A percentile compares a stretch with the other conserved stretches of the same genome.
phyloP scores from a whole-genome alignment of 306 rosid species.

The Acmispon strigosus region DNA sequence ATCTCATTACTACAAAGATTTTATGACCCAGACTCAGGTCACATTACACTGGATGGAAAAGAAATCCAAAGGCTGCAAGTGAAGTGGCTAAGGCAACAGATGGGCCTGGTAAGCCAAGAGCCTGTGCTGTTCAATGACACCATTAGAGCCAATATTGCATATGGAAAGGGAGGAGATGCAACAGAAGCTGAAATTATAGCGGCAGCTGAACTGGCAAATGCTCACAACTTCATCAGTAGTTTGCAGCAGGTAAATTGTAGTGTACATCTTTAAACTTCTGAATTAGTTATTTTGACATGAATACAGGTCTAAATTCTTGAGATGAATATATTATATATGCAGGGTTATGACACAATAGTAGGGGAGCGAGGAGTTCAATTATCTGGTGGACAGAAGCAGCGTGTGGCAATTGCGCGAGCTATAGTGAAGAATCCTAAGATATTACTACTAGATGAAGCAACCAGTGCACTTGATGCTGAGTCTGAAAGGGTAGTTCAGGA shows the following conservation, averaged over 20 bases:
- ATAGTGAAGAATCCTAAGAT: slow-evolving; percentile 56
- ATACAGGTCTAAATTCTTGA: neutral
- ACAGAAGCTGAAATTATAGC: slow-evolving; percentile 58
- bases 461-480: slow-evolving; percentile 78
- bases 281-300: neutral
- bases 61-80: slow-evolving; percentile 43
- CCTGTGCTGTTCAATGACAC: slow-evolving; percentile 55
- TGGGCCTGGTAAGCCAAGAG: slow-evolving; percentile 72
- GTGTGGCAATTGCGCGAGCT: slow-evolving; percentile 67
- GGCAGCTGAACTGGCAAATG: slow-evolving; percentile 59
- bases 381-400: slow-evolving; percentile 63
- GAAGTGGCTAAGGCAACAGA: slow-evolving; percentile 61
- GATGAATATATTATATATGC: slow-evolving; percentile 5
- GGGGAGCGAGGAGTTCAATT: slow-evolving; percentile 57
- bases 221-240: slow-evolving; percentile 57
- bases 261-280: neutral
- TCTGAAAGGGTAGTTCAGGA: slow-evolving; percentile 69
- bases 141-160: slow-evolving; percentile 53
- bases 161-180: slow-evolving; percentile 57
- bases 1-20: slow-evolving; percentile 54
- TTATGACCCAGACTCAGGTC: slow-evolving; percentile 62
- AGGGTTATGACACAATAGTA: slow-evolving; percentile 54
- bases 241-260: slow-evolving; percentile 43
- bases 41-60: slow-evolving; percentile 47
- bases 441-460: slow-evolving; percentile 64